These are phyloP conservation scores for Leucogyrophana mollusca DNA, from an alignment of 768 basidiomycete species.

Conservation along the genomic window DNA sequence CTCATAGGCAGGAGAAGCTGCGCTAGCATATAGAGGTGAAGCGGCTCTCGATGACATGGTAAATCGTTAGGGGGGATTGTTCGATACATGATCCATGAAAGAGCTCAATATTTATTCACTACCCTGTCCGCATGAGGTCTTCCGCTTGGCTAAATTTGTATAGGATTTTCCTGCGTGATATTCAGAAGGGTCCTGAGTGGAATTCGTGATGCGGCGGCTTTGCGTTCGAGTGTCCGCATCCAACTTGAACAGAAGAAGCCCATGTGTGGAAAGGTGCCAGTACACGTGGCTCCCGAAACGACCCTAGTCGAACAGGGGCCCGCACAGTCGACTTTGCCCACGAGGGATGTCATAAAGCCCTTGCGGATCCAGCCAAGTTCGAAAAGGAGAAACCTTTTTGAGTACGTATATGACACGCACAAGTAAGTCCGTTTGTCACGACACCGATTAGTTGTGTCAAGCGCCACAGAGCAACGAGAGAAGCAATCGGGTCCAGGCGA, in stretches of 20 bases:
- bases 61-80: constrained; percentile 1
- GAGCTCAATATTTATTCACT: constrained; percentile 26
- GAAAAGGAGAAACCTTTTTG: too few relatives aligned
- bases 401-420: too few relatives aligned
- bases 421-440: too few relatives aligned
- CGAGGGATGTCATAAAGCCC: too few relatives aligned
- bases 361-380: too few relatives aligned
- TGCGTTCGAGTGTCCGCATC: constrained; percentile 7
- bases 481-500: too few relatives aligned
- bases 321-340: too few relatives aligned
- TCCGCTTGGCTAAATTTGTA: constrained; percentile 23
- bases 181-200: constrained; percentile 21
- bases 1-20: constrained; percentile 27
- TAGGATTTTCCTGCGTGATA: constrained; percentile 4
- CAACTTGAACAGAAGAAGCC: too few relatives aligned
- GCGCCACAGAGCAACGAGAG: too few relatives aligned
- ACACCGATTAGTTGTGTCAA: too few relatives aligned
- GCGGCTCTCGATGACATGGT: constrained; percentile 24
- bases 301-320: constrained; percentile 1
- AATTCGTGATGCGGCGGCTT: constrained; percentile 4
- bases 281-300: too few relatives aligned
- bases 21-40: constrained; percentile 24
- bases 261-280: too few relatives aligned
- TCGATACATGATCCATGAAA: constrained; percentile 1
- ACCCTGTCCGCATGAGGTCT: constrained; percentile 14